Evolutionary conservation across 208 protist species (phyloP), one percentile per base, ranked within the genome.

Genomic region (Wallacemonas rigidus): DNA sequence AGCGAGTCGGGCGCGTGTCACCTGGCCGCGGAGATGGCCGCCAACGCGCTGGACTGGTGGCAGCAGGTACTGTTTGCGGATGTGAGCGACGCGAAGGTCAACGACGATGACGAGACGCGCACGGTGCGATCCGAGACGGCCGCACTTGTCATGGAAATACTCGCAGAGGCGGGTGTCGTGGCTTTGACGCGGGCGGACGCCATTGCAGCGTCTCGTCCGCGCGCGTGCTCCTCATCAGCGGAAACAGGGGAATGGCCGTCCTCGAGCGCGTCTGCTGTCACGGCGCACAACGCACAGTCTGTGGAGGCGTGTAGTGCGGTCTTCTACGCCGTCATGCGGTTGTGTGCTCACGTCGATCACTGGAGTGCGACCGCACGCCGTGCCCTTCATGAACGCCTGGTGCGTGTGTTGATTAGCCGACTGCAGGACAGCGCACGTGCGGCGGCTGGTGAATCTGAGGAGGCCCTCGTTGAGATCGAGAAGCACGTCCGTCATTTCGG

Each of bases 271-370:
- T 26, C 26, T 26, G 26, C 45, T 50, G 26, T 41, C 14, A 65
- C 43, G 2, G 26, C 64, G 38, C 39, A 50, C 4, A 67, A 67
- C 15, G 6, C 69, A 12, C 64, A 68, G 38, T 55, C 63, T 5
- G 63, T 78, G 2, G 87, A 92, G 54, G 80, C 69, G 3, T 81
- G 87, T 69, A 55, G 58, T 6, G 67, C 87, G 17, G 2, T 89
- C 12, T 89, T 88, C 56, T 75, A 80, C 2, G 82, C 79, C 41
- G 36, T 83, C 35, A 74, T 83, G 17, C 83, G 87, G 53, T 80
- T 88, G 43, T 89, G 84, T 60, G 72, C 71, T 11, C 72, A 50
- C 4, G 71, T 81, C 15, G 47, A 71, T 41, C 3, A 26, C 35
- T 39, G 78, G 39, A 48, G 8, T 0, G 57, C 50, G 12, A 48